These are phyloP conservation scores for Eleusine indica DNA, from an alignment of 176 grass and related monocot species.

Conservation along the genomic window DNA sequence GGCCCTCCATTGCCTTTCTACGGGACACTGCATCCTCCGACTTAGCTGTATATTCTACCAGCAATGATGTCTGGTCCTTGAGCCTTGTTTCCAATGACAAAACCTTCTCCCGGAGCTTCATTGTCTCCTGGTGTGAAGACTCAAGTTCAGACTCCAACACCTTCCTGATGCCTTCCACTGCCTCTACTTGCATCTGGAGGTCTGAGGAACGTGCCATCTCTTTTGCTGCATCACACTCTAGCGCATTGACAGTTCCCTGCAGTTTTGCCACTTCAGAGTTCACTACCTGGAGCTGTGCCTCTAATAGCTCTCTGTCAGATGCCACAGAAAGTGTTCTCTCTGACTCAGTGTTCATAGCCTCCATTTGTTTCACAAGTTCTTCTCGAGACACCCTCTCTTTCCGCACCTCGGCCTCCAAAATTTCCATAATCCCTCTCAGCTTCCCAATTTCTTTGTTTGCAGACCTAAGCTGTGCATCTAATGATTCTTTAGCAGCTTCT, in stretches of 20 bases:
- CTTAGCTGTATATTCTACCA: constrained; percentile 69
- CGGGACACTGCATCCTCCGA: constrained; percentile 53
- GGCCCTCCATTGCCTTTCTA: constrained; percentile 57
- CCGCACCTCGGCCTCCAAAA: constrained; percentile 51
- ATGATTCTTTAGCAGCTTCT: constrained; percentile 48
- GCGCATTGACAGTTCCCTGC: constrained; percentile 4
- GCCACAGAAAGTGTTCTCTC: constrained; percentile 33
- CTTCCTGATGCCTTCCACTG: constrained; percentile 60
- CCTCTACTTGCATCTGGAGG: constrained; percentile 58
- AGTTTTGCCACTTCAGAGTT: constrained; percentile 48
- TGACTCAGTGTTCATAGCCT: constrained; percentile 50
- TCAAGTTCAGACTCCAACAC: constrained; percentile 68
- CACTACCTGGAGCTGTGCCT: constrained; percentile 42
- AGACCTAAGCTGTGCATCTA: constrained; percentile 59
- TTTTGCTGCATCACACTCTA: constrained; percentile 45
- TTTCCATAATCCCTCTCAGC: constrained; percentile 48
- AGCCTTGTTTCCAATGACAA: constrained; percentile 56
- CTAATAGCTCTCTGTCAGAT: constrained; percentile 52
- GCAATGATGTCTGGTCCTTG: constrained; percentile 63
- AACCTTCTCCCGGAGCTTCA: constrained; percentile 62
- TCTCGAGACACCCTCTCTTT: constrained; percentile 52
- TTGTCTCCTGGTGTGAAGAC: constrained; percentile 47
- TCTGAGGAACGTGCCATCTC: constrained; percentile 59
- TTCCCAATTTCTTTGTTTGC: constrained; percentile 52
- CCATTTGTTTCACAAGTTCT: constrained; percentile 55